Conservation (phyloP, 2,329 filamentous ascomycete species). For the Orbilia javanica region DNA sequence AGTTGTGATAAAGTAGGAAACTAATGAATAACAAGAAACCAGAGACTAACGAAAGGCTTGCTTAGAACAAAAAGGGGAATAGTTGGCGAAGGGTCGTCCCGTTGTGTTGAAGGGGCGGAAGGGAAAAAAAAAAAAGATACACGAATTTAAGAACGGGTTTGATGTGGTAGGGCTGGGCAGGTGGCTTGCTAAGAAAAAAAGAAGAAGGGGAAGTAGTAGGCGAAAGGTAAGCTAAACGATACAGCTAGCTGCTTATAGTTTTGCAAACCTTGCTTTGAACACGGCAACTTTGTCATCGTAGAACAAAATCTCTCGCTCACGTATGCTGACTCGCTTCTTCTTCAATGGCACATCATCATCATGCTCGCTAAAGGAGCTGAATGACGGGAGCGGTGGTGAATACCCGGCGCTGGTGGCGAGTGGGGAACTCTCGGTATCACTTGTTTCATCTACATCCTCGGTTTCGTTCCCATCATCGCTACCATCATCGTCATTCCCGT, state of each 20-base stretch:
- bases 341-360: slow-evolving; percentile 65
- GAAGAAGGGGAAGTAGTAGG: neutral
- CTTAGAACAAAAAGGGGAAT: neutral
- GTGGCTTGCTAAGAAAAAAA: slow-evolving; percentile 1
- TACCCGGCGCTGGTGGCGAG: slow-evolving; percentile 59
- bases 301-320: slow-evolving; percentile 82
- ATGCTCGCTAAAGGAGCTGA: slow-evolving; percentile 68
- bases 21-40: neutral
- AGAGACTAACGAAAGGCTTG: neutral
- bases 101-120: too few relatives aligned
- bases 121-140: neutral
- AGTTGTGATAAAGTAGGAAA: neutral
- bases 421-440: slow-evolving; percentile 35
- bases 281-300: slow-evolving; percentile 86
- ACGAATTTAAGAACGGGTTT: neutral
- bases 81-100: neutral
- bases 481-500: slow-evolving; percentile 63
- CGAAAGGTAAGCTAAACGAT: neutral
- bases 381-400: slow-evolving; percentile 67
- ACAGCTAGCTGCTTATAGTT: slow-evolving; percentile 46
- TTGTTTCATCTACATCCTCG: slow-evolving; percentile 63
- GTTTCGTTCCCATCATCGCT: slow-evolving; percentile 63
- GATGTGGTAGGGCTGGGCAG: neutral
- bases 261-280: slow-evolving; percentile 75
- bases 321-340: slow-evolving; percentile 68